phyloP scores from a whole-genome alignment of 306 rosid genomes.

The Acacia acuminata region DNA sequence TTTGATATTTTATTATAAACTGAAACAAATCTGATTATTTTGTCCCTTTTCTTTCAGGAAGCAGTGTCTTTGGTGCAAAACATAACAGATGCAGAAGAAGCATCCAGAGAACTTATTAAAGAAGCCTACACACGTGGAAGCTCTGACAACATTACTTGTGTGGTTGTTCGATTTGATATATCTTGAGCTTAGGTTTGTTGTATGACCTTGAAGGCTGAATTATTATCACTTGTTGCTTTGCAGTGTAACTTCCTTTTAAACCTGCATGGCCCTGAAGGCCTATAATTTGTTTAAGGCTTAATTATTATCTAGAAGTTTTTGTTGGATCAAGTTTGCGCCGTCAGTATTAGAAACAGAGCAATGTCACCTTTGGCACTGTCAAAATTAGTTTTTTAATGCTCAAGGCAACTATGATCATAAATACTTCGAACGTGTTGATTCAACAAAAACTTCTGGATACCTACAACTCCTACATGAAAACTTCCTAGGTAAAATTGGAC shows the following conservation, averaged over 20 bases:
- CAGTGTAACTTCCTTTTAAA: conserved; percentile 4
- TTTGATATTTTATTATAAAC: background rate
- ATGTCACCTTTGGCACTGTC: too few relatives aligned
- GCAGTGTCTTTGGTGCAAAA: conserved; percentile 73
- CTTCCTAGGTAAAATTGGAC: too few relatives aligned
- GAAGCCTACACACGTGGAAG: conserved; percentile 84
- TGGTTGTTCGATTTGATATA: conserved; percentile 75
- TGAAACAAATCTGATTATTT: conserved; percentile 19
- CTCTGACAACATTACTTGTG: conserved; percentile 87
- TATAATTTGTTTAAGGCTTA: background rate
- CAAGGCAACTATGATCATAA: too few relatives aligned
- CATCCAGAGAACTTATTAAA: conserved; percentile 69
- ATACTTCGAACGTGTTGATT: too few relatives aligned
- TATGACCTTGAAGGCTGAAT: background rate
- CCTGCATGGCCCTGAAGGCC: conserved; percentile 12
- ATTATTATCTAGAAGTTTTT: too few relatives aligned
- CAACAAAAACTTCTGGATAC: too few relatives aligned
- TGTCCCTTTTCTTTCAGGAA: conserved; percentile 53
- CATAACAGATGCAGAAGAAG: conserved; percentile 73
- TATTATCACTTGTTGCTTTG: background rate
- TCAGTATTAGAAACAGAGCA: too few relatives aligned
- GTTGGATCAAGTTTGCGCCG: too few relatives aligned
- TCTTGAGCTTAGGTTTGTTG: conserved; percentile 46
- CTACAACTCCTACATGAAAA: too few relatives aligned
- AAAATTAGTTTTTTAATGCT: too few relatives aligned